Conservation (phyloP, 2,329 filamentous ascomycete genomes). For the Zymoseptoria passerinii region DNA sequence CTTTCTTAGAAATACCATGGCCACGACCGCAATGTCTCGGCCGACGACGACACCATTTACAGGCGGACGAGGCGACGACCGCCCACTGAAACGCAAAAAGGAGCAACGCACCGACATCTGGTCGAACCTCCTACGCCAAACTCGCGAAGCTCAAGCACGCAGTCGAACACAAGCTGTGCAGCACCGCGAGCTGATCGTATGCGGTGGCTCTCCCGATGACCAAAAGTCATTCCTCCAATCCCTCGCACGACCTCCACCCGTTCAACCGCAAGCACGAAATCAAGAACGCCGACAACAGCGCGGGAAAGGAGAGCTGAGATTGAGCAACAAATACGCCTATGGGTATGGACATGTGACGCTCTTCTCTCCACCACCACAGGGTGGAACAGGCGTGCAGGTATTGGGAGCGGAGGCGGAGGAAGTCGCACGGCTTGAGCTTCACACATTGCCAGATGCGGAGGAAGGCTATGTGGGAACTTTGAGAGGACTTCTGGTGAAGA, state of each 20-base stretch:
- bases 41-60: constrained; percentile 2
- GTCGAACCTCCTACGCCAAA: constrained; percentile 28
- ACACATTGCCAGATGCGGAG: constrained; percentile 26
- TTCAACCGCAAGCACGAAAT: constrained; percentile 18
- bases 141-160: constrained; percentile 30
- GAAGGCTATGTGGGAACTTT: constrained; percentile 23
- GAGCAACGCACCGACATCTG: constrained; percentile 27
- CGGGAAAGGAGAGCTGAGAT: constrained; percentile 23
- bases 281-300: constrained; percentile 16
- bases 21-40: constrained; percentile 12
- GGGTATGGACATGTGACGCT: constrained; percentile 29
- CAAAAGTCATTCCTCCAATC: constrained; percentile 23
- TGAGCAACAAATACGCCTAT: constrained; percentile 29
- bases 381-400: constrained; percentile 17
- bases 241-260: constrained; percentile 23
- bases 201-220: constrained; percentile 27
- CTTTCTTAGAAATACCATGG: constrained; percentile 4
- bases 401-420: constrained; percentile 28
- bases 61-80: not conserved
- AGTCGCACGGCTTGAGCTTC: constrained; percentile 25
- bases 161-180: constrained; percentile 25
- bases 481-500: constrained; percentile 19
- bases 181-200: constrained; percentile 24
- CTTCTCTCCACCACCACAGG: constrained; percentile 24
- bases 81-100: constrained; percentile 18